phyloP scores from a whole-genome alignment of 2,329 filamentous ascomycete species.

The Magnaporthales sp. region DNA sequence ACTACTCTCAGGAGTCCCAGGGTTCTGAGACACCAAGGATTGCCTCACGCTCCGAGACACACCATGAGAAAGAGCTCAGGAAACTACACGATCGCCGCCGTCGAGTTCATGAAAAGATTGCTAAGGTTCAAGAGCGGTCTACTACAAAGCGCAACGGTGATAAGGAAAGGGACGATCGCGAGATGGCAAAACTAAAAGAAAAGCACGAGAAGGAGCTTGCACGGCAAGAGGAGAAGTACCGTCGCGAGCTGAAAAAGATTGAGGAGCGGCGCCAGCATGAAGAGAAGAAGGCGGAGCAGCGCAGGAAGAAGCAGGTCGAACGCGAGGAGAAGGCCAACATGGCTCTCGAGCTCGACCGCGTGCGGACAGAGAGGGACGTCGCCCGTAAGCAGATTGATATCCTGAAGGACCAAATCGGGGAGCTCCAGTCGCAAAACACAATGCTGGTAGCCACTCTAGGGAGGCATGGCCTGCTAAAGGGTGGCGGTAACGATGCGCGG shows the following conservation, averaged over 20 bases:
- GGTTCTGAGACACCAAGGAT: conserved; percentile 6
- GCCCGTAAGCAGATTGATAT: conserved; percentile 44
- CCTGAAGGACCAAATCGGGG: conserved; percentile 44
- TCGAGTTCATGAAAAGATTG: conserved; percentile 55
- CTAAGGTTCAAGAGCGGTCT: conserved; percentile 42
- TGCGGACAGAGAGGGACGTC: conserved; percentile 41
- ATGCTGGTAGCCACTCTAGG: conserved; percentile 46
- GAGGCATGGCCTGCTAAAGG: conserved; percentile 14
- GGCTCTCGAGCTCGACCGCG: conserved; percentile 42
- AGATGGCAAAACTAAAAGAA: conserved; percentile 49
- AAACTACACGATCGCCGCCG: conserved; percentile 53
- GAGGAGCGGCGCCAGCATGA: conserved; percentile 57
- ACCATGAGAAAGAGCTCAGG: conserved; percentile 54
- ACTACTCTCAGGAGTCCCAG: conserved; percentile 29
- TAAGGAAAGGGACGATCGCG: conserved; percentile 23
- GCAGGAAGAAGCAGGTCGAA: conserved; percentile 40
- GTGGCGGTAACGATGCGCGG: conserved; percentile 1
- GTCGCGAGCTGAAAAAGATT: conserved; percentile 53
- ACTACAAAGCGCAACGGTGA: conserved; percentile 33
- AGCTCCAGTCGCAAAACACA: conserved; percentile 53
- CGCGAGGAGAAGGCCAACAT: conserved; percentile 42
- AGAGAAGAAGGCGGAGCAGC: conserved; percentile 47
- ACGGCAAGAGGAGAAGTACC: conserved; percentile 59
- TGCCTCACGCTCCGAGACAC: conserved; percentile 17
- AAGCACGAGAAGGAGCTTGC: conserved; percentile 55